A percentile compares a stretch with the other conserved stretches of the same genome.
phyloP scores from a whole-genome alignment of 176 grass and related monocot species.

The Zea luxurians region DNA sequence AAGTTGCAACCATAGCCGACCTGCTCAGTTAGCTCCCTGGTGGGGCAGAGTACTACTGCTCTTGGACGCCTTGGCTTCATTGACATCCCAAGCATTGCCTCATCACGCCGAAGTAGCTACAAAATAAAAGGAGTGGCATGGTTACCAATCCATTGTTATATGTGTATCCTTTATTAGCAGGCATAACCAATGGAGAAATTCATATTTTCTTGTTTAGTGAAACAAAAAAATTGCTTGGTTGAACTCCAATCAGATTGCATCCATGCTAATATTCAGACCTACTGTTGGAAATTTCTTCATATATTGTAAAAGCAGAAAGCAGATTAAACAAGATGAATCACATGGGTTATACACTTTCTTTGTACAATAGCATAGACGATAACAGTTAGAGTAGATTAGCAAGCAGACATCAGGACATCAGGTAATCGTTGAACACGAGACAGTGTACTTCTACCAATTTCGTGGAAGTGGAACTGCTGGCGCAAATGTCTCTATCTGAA shows the following conservation, averaged over 20 bases:
- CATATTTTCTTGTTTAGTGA: not conserved
- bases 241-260: not conserved
- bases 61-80: conserved; percentile 89
- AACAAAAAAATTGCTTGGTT: not conserved
- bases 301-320: not conserved
- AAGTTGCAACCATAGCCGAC: conserved; percentile 40
- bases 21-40: conserved; percentile 92
- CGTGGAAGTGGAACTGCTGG: not conserved
- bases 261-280: not conserved
- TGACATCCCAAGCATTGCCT: conserved; percentile 64
- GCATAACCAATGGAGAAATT: not conserved
- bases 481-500: not conserved
- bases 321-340: not conserved
- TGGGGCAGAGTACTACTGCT: conserved; percentile 87
- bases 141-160: not conserved
- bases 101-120: conserved; percentile 76
- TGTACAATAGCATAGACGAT: not conserved
- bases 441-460: not conserved
- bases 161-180: not conserved
- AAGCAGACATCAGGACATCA: not conserved
- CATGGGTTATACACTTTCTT: not conserved
- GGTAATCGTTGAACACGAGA: not conserved
- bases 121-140: conserved; percentile 12
- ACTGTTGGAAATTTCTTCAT: not conserved
- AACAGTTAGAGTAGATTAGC: not conserved